Percentiles rank a stretch among this genome's conserved stretches.
Evolutionary conservation across 768 basidiomycete species (phyloP).

Genomic region (Auriscalpium vulgare): DNA sequence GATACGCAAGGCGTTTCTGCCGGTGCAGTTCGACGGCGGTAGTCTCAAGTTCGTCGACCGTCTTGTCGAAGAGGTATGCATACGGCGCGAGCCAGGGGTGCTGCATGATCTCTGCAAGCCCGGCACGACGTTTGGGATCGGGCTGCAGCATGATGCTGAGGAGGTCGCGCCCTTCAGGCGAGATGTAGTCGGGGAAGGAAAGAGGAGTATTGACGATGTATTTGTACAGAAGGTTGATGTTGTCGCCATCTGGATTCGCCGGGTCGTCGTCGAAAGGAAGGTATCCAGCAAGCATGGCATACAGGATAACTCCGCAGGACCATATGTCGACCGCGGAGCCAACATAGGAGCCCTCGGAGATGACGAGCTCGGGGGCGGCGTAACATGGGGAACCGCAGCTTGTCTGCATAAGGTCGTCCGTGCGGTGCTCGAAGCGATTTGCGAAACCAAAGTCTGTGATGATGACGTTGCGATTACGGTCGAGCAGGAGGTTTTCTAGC

Average conservation of each 20-base stretch:
- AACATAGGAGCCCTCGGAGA: conserved; percentile 93
- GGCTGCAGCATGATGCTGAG: conserved; percentile 91
- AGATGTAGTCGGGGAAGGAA: conserved; percentile 95
- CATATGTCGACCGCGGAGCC: conserved; percentile 98
- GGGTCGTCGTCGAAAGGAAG: conserved; percentile 99
- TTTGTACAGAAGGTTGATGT: conserved; percentile 97
- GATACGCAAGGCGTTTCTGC: conserved; percentile 73
- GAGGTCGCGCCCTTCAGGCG: conserved; percentile 73
- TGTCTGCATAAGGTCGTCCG: conserved; percentile 97
- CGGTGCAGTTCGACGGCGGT: conserved; percentile 81
- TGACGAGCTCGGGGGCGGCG: conserved; percentile 96
- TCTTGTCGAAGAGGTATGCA: conserved; percentile 51
- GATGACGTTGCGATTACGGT: conserved; percentile 96
- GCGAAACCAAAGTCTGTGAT: conserved; percentile 99
- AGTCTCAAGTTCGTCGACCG: conserved; percentile 71
- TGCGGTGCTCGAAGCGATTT: conserved; percentile 88
- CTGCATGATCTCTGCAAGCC: conserved; percentile 69
- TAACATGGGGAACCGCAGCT: conserved; percentile 97
- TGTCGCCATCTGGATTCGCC: conserved; percentile 96
- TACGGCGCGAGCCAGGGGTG: conserved; percentile 83
- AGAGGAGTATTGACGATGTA: conserved; percentile 97
- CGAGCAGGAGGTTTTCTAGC: conserved; percentile 94
- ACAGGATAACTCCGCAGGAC: conserved; percentile 92
- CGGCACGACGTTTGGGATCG: conserved; percentile 74
- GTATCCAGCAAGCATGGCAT: conserved; percentile 95